Evolutionary conservation across 495 filamentous ascomycete species (phyloP).

Genomic region (Annulohypoxylon nitens): DNA sequence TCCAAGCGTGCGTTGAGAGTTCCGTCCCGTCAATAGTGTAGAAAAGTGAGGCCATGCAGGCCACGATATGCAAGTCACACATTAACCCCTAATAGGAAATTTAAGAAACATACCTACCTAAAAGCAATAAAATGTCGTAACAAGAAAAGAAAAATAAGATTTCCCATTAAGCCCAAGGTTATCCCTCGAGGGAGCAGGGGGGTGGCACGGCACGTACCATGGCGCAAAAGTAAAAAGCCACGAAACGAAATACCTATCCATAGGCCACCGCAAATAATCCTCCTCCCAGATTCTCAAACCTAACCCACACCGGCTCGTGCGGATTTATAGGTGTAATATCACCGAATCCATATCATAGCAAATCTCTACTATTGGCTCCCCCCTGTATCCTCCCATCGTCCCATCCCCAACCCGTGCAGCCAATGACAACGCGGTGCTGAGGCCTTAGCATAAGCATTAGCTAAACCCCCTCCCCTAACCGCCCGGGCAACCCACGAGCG

Average conservation of each 20-base stretch:
- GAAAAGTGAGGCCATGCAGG: constrained; percentile 30
- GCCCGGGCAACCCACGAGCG: background rate
- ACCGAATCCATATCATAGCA: constrained; percentile 2
- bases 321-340: background rate
- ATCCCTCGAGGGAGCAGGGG: background rate
- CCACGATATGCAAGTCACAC: constrained; percentile 36
- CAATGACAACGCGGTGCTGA: constrained; percentile 17
- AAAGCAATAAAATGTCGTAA: background rate
- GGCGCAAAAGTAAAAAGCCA: background rate
- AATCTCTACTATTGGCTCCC: constrained; percentile 14
- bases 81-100: constrained; percentile 21
- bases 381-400: background rate
- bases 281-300: background rate
- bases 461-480: background rate
- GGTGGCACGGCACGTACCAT: constrained; percentile 27
- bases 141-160: constrained; percentile 1
- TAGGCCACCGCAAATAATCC: background rate
- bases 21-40: background rate
- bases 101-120: background rate
- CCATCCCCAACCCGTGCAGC: constrained; percentile 9
- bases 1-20: background rate
- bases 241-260: background rate
- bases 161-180: constrained; percentile 13
- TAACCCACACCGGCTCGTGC: constrained; percentile 19
- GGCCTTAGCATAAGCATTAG: background rate